A percentile compares a stretch with the other conserved stretches of the same genome.
phyloP scores from a whole-genome alignment of 2,329 filamentous ascomycete species.

The Aureobasidium sp. region DNA sequence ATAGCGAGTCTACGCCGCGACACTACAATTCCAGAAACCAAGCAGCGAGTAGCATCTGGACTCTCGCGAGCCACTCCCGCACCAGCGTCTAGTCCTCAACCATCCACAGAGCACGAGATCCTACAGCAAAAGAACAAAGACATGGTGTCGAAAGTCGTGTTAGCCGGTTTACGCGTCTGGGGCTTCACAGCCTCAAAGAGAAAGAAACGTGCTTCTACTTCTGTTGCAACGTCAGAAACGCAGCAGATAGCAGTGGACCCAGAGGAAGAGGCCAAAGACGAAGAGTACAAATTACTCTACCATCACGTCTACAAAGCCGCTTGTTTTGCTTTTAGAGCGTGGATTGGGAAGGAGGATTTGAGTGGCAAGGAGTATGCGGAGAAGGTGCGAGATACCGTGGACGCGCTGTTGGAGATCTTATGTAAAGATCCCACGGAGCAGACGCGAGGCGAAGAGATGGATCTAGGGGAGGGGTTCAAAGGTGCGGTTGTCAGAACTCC shows the following conservation, averaged over 20 bases:
- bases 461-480: background rate
- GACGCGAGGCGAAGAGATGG: background rate
- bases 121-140: conserved; percentile 36
- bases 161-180: conserved; percentile 45
- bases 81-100: background rate
- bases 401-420: conserved; percentile 37
- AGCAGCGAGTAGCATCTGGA: background rate
- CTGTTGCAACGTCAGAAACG: background rate
- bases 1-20: conserved; percentile 18
- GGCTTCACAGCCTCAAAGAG: conserved; percentile 32
- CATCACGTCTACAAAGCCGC: conserved; percentile 43
- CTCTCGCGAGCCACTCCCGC: background rate
- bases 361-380: conserved; percentile 28
- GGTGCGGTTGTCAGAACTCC: background rate
- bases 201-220: conserved; percentile 1
- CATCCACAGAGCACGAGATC: background rate
- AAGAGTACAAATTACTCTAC: conserved; percentile 45
- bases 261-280: conserved; percentile 28
- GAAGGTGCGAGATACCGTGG: conserved; percentile 38
- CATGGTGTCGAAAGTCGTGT: conserved; percentile 39
- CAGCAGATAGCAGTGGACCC: background rate
- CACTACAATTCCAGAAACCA: conserved; percentile 9
- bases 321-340: conserved; percentile 37
- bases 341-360: conserved; percentile 30
- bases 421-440: conserved; percentile 34